Evolutionary conservation across 2,329 filamentous ascomycete species (phyloP).

Genomic region (Acrocalymma vagum): DNA sequence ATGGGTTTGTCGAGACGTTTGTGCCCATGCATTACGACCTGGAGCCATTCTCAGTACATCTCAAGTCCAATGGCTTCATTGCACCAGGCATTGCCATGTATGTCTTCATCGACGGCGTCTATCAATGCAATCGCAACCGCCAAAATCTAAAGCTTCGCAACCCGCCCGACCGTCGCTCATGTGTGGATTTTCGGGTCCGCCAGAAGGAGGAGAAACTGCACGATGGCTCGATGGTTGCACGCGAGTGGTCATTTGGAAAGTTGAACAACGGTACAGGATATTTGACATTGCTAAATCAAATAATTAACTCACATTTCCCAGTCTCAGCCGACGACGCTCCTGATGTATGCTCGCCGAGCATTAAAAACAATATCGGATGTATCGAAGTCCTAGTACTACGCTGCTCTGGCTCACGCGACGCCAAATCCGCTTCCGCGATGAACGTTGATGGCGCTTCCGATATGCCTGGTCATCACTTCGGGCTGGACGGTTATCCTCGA

Average conservation of each 20-base stretch:
- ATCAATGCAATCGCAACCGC: constrained; percentile 65
- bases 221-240: constrained; percentile 58
- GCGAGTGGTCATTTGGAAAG: constrained; percentile 62
- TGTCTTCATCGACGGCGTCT: constrained; percentile 65
- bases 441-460: constrained; percentile 40
- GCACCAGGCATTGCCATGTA: constrained; percentile 62
- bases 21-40: too few relatives aligned
- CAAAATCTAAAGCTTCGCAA: constrained; percentile 48
- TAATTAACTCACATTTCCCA: constrained; percentile 31
- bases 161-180: constrained; percentile 37
- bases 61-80: constrained; percentile 60
- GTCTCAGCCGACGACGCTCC: constrained; percentile 49
- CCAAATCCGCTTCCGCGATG: constrained; percentile 26
- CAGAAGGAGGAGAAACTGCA: constrained; percentile 62
- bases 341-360: constrained; percentile 36
- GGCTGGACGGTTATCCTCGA: constrained; percentile 20
- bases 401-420: constrained; percentile 42
- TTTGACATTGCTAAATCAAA: not conserved
- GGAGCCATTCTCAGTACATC: constrained; percentile 62
- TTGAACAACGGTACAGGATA: constrained; percentile 54
- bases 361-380: constrained; percentile 52
- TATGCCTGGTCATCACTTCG: constrained; percentile 16
- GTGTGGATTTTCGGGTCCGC: constrained; percentile 59
- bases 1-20: constrained; percentile 62
- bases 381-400: constrained; percentile 59